These are phyloP conservation scores for Ceratobasidium sp. DNA, from an alignment of 1,284 basidiomycete species.

Conservation along the genomic window DNA sequence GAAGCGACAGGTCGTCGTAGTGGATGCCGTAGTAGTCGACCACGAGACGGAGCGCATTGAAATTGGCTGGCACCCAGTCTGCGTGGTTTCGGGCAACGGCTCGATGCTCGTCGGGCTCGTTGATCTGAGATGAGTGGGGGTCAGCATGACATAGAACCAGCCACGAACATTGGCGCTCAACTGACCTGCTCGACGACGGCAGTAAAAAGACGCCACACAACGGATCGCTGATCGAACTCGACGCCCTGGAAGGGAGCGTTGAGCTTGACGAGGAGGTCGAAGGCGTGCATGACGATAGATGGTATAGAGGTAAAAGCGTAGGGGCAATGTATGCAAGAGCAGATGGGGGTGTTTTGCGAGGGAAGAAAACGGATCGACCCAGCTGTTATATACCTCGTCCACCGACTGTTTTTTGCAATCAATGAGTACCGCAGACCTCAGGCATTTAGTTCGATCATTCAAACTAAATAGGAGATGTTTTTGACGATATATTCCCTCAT, in stretches of 20 bases:
- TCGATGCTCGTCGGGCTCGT: neutral
- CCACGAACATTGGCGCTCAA: too few species aligned
- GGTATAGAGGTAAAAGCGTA: neutral
- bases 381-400: neutral
- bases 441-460: neutral
- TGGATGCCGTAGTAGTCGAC: neutral
- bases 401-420: too few species aligned
- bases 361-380: neutral
- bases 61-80: constrained; percentile 3
- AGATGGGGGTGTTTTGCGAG: neutral
- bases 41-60: neutral
- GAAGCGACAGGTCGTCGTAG: constrained; percentile 7
- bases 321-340: neutral
- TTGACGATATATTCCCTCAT: too few species aligned
- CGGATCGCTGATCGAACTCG: neutral
- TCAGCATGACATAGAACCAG: too few species aligned
- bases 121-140: neutral
- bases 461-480: too few species aligned
- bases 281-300: neutral
- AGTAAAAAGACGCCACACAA: constrained; percentile 1
- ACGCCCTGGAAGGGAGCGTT: constrained; percentile 1
- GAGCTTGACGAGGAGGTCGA: constrained; percentile 9
- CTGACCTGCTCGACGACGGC: constrained; percentile 3
- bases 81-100: neutral
- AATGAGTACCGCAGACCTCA: neutral